A percentile compares a stretch with the other conserved stretches of the same genome.
Conservation (phyloP, 495 filamentous ascomycete species). For the Lepidopterella palustris region DNA sequence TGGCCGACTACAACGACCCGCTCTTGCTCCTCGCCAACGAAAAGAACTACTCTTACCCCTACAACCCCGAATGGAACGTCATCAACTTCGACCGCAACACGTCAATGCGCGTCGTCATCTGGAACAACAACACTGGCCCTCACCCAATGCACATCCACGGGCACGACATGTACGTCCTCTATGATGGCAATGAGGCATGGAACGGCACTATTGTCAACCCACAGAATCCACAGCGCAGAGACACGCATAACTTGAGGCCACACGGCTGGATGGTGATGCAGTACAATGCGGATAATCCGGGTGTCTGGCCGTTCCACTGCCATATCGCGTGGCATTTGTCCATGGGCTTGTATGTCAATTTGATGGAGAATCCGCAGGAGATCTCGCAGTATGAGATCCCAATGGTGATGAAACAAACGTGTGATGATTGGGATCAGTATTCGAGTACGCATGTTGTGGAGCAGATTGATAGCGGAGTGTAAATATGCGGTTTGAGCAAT, state of each 20-base stretch:
- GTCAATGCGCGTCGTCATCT: conserved; percentile 30
- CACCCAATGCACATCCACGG: conserved; percentile 26
- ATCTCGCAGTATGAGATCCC: conserved; percentile 21
- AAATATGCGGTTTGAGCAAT: not conserved
- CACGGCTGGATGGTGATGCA: conserved; percentile 21
- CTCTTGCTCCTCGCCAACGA: conserved; percentile 32
- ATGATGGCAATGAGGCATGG: conserved; percentile 14
- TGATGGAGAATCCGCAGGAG: conserved; percentile 21
- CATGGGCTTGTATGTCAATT: conserved; percentile 19
- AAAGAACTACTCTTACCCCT: conserved; percentile 3
- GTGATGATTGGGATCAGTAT: conserved; percentile 28
- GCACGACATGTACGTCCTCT: conserved; percentile 18
- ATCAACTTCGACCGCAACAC: conserved; percentile 33
- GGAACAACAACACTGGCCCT: conserved; percentile 22
- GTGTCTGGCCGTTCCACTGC: conserved; percentile 26
- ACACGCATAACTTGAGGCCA: conserved; percentile 9
- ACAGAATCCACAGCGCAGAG: conserved; percentile 14
- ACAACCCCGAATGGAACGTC: conserved; percentile 24
- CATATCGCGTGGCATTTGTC: conserved; percentile 22
- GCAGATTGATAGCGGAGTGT: conserved; percentile 32
- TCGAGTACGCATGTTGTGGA: conserved; percentile 20
- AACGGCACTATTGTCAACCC: conserved; percentile 15
- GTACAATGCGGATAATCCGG: conserved; percentile 17
- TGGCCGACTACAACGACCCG: conserved; percentile 37
- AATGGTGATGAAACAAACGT: conserved; percentile 24